Conservation (phyloP, 2,329 filamentous ascomycete species). For the Teratosphaeria pseudoeucalypti region DNA sequence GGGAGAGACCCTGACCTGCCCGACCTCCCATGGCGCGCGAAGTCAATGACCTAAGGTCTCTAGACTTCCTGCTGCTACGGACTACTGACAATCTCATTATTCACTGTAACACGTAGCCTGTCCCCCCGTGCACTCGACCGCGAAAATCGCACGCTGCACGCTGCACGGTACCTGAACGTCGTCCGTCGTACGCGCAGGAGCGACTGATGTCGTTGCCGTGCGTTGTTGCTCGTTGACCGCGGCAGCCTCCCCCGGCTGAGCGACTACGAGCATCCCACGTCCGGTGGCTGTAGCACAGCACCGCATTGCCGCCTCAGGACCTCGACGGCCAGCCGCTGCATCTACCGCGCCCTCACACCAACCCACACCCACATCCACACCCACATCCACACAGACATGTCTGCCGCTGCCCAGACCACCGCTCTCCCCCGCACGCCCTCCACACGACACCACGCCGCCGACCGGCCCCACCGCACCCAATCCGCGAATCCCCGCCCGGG, state of each 20-base stretch:
- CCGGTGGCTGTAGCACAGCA: neutral
- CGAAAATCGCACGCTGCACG: neutral
- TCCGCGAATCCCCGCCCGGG: constrained; percentile 22
- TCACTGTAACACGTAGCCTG: neutral
- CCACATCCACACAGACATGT: constrained; percentile 15
- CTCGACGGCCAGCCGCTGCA: no score
- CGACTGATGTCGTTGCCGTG: neutral
- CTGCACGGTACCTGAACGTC: no score
- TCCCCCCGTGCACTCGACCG: neutral
- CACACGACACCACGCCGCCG: constrained; percentile 33
- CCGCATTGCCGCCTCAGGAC: neutral
- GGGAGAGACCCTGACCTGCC: neutral
- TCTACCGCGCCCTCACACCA: neutral
- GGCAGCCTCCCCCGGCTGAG: neutral
- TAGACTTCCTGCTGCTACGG: no score
- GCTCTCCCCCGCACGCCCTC: constrained; percentile 42
- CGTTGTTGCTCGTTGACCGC: neutral
- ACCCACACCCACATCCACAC: neutral
- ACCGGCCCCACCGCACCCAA: constrained; percentile 34
- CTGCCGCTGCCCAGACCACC: constrained; percentile 37
- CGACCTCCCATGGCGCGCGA: neutral
- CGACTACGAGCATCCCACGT: neutral
- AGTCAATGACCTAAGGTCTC: neutral
- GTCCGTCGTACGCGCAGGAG: neutral
- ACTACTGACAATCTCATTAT: neutral